A percentile compares a stretch with the other conserved stretches of the same genome.
Evolutionary conservation across 2,329 filamentous ascomycete species (phyloP).

Genomic region (Whalleya microplaca): DNA sequence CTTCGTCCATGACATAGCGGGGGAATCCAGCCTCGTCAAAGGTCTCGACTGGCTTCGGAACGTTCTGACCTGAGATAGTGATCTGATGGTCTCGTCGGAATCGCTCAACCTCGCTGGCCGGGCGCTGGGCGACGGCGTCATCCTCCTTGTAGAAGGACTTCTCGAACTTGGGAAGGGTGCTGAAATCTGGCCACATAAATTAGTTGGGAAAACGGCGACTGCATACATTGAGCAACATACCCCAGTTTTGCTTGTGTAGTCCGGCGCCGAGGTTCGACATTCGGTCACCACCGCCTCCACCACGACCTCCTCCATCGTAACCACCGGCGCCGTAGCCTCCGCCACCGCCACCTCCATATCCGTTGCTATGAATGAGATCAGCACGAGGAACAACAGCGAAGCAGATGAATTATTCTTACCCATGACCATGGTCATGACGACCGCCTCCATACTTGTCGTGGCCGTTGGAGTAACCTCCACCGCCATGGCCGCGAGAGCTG

Average conservation of each 20-base stretch:
- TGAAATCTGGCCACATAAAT: conserved; percentile 64
- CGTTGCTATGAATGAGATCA: conserved; percentile 48
- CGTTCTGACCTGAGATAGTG: conserved; percentile 75
- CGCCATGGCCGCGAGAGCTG: conserved; percentile 50
- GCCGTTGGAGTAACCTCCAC: background rate
- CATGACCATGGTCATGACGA: conserved; percentile 49
- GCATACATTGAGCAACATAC: conserved; percentile 60
- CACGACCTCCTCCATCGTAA: conserved; percentile 47
- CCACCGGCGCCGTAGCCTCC: conserved; percentile 49
- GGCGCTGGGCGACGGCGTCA: conserved; percentile 73
- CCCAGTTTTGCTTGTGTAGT: conserved; percentile 87
- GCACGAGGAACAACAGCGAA: conserved; percentile 41
- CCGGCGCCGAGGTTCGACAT: conserved; percentile 91
- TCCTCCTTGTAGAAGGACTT: conserved; percentile 99
- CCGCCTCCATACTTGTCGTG: conserved; percentile 18
- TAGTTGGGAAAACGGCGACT: conserved; percentile 19
- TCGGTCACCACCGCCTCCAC: conserved; percentile 83
- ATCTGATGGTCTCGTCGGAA: conserved; percentile 89
- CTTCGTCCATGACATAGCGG: conserved; percentile 95
- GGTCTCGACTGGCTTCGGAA: conserved; percentile 92
- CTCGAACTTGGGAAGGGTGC: conserved; percentile 89
- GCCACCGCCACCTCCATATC: conserved; percentile 51
- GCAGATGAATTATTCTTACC: conserved; percentile 32
- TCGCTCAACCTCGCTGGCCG: conserved; percentile 78
- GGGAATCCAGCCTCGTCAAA: conserved; percentile 99